A percentile compares a stretch with the other conserved stretches of the same genome.
Evolutionary conservation across 116 monocot genomes (phyloP).

Genomic region (Dioscorea cayenensis): DNA sequence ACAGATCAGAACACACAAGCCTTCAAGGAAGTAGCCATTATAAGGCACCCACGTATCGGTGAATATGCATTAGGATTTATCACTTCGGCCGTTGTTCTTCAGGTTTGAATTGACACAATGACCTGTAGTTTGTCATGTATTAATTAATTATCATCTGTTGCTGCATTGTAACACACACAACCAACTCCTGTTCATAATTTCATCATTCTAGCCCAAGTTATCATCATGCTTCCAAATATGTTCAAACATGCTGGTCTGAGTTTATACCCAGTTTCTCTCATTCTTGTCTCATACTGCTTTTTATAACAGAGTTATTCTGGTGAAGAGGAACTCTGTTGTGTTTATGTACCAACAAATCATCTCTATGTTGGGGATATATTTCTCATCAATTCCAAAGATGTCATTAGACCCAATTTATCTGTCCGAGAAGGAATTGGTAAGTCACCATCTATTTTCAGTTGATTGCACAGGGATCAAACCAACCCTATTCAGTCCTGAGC

Average conservation of each 20-base stretch:
- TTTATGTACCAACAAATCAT: conserved; percentile 60
- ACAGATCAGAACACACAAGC: conserved; percentile 78
- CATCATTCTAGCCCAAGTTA: not conserved
- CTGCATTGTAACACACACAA: not conserved
- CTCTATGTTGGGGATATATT: conserved; percentile 52
- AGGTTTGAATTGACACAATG: conserved; percentile 25
- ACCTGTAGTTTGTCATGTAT: not conserved
- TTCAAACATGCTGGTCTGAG: not conserved
- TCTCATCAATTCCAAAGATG: conserved; percentile 37
- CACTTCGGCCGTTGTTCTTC: conserved; percentile 69
- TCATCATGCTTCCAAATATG: not conserved
- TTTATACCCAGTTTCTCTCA: not conserved
- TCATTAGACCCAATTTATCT: conserved; percentile 49
- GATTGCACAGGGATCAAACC: not conserved
- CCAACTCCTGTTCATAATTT: not conserved
- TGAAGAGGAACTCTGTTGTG: conserved; percentile 45
- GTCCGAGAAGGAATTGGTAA: conserved; percentile 59
- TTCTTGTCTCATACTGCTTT: not conserved
- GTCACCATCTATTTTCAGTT: not conserved
- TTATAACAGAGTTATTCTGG: conserved; percentile 27
- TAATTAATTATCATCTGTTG: not conserved
- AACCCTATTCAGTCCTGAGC: not conserved
- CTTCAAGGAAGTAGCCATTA: conserved; percentile 88
- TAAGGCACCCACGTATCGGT: conserved; percentile 82
- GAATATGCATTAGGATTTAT: conserved; percentile 95